A percentile compares a stretch with the other conserved stretches of the same genome.
Evolutionary conservation across 2,329 filamentous ascomycete genomes (phyloP).

Genomic region (Kalmusia sp.): DNA sequence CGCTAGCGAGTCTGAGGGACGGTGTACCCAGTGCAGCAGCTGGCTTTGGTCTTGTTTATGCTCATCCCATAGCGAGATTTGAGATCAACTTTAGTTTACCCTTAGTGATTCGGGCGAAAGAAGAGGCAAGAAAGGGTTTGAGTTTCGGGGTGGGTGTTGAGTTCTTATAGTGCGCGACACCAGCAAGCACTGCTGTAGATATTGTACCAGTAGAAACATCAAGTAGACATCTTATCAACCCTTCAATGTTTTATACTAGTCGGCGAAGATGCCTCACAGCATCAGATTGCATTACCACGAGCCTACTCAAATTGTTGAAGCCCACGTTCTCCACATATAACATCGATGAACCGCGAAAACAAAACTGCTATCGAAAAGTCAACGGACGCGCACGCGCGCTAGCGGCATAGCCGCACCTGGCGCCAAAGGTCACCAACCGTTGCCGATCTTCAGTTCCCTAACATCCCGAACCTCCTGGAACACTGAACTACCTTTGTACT

Average conservation of each 20-base stretch:
- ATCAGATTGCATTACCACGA: not conserved
- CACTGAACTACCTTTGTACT: not conserved
- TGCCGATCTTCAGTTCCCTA: not conserved
- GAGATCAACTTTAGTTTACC: constrained; percentile 96
- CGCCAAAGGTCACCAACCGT: constrained; percentile 1
- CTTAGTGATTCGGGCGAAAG: constrained; percentile 78
- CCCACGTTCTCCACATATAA: not conserved
- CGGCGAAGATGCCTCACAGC: not conserved
- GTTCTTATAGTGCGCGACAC: constrained; percentile 72
- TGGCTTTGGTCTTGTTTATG: constrained; percentile 91
- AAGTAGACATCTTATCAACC: not conserved
- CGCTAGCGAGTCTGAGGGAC: constrained; percentile 73
- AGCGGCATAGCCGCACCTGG: constrained; percentile 11
- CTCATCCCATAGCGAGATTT: constrained; percentile 89
- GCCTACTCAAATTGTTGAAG: not conserved
- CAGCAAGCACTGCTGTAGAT: constrained; percentile 21
- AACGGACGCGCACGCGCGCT: not conserved
- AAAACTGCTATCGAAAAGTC: not conserved
- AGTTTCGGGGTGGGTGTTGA: constrained; percentile 97
- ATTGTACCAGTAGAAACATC: constrained; percentile 24
- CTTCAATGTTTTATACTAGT: not conserved
- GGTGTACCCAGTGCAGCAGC: constrained; percentile 85
- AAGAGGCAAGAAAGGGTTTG: constrained; percentile 88
- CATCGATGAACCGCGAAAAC: not conserved
- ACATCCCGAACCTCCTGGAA: not conserved